Evolutionary conservation across 495 filamentous ascomycete genomes (phyloP).

Genomic region (Talaromyces ruber): DNA sequence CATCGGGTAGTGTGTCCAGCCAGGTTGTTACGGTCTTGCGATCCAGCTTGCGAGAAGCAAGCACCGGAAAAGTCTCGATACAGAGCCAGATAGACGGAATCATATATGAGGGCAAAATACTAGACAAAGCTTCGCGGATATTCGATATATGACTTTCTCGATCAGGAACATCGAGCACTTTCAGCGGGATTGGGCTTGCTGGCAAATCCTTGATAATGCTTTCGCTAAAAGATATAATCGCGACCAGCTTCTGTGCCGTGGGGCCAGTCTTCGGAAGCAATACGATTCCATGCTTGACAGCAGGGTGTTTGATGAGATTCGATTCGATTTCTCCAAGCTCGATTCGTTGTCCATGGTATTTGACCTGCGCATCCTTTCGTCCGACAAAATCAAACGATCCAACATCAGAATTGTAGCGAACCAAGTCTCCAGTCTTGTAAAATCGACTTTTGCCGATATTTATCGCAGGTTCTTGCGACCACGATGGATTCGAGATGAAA

Average conservation of each 20-base stretch:
- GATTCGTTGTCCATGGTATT: constrained; percentile 57
- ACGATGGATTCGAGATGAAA: constrained; percentile 35
- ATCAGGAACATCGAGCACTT: constrained; percentile 14
- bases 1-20: constrained; percentile 24
- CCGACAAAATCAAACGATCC: constrained; percentile 53
- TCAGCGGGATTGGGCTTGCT: constrained; percentile 17
- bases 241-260: constrained; percentile 30
- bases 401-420: constrained; percentile 48
- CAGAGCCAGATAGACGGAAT: constrained; percentile 44
- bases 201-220: constrained; percentile 13
- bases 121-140: constrained; percentile 24
- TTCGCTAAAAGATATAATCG: constrained; percentile 23
- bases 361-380: constrained; percentile 59
- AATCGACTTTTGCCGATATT: constrained; percentile 33
- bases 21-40: constrained; percentile 29
- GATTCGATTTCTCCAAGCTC: constrained; percentile 61
- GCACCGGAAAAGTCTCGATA: constrained; percentile 39
- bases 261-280: constrained; percentile 35
- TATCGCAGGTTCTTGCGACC: constrained; percentile 17
- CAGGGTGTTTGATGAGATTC: constrained; percentile 23
- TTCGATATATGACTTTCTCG: constrained; percentile 18
- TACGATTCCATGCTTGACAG: constrained; percentile 32
- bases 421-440: constrained; percentile 63
- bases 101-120: constrained; percentile 45
- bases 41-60: constrained; percentile 46